Percentiles rank a stretch among this genome's conserved stretches.
These are phyloP conservation scores for Phytophthora citricola DNA, from an alignment of 352 stramenopile species.

Conservation along the genomic window DNA sequence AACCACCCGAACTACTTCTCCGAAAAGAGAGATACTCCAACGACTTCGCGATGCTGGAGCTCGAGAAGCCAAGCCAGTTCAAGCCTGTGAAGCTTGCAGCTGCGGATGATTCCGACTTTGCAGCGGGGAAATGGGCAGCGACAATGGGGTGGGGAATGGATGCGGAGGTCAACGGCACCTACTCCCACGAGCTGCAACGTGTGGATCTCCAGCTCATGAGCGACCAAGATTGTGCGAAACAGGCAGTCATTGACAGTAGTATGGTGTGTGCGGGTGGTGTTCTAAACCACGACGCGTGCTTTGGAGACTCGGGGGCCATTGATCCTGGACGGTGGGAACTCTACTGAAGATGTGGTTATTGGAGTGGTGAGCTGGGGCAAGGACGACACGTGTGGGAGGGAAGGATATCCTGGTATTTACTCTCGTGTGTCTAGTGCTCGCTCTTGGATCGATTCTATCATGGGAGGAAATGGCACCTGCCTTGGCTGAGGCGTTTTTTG, in stretches of 20 bases:
- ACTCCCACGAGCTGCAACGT: slow-evolving; percentile 35
- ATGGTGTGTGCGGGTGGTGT: slow-evolving; percentile 61
- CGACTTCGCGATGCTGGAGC: slow-evolving; percentile 56
- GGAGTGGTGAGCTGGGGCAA: slow-evolving; percentile 59
- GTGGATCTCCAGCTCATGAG: slow-evolving; percentile 46
- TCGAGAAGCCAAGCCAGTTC: slow-evolving; percentile 38
- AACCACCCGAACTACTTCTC: slow-evolving; percentile 23
- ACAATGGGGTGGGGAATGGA: slow-evolving; percentile 28
- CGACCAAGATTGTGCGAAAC: slow-evolving; percentile 34
- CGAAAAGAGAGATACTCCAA: too few species aligned
- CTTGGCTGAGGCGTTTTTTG: background rate
- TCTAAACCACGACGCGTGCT: slow-evolving; percentile 42
- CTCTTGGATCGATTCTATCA: slow-evolving; percentile 46
- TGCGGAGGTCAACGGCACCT: slow-evolving; percentile 19
- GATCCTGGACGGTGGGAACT: slow-evolving; percentile 20
- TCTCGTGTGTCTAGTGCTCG: slow-evolving; percentile 49
- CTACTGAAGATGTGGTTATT: slow-evolving; percentile 33
- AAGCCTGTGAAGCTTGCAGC: slow-evolving; percentile 8
- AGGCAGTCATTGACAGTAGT: slow-evolving; percentile 28
- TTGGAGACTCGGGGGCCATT: slow-evolving; percentile 62
- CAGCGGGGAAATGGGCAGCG: slow-evolving; percentile 32
- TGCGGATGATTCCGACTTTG: slow-evolving; percentile 14
- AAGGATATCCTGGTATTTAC: slow-evolving; percentile 52
- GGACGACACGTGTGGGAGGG: slow-evolving; percentile 43
- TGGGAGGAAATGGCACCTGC: slow-evolving; percentile 19